Base-by-base conservation (phyloP, 768 basidiomycete genomes). In the Tulasnella sp. region DNA sequence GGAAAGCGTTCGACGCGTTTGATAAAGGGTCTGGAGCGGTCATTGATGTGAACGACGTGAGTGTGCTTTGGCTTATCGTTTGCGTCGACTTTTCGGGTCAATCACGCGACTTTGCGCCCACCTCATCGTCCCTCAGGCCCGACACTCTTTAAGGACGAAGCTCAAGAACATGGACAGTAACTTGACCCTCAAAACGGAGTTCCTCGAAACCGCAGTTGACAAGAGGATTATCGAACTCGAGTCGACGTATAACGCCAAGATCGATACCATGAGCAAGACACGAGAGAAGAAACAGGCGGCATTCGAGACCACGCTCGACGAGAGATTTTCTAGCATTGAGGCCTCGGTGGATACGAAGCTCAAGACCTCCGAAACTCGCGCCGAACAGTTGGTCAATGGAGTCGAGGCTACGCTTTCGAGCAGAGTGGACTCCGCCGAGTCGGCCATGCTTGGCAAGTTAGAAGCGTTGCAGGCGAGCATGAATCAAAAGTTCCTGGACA, bases 121-220 rank as follows among this genome's bases (percentile, higher is more conserved):
- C 32, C 61, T 67, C 32, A 35, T 67, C 16, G 10, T 67, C 29
- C 32, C 10, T 0, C 32, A 67, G 61, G 29, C 32, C 5, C 61
- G 61, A 35, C 61, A 67, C 35, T 67, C 29, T 67, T 35, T 67
- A 32, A 26, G 32, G 15, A 67, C 61, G 11, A 67, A 67, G 61
- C 61, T 67, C 29, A 67, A 67, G 61, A 67, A 67, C 32, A 67
- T 67, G 61, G 61, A 67, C 61, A 35, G 61, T 13, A 67, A 67
- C 61, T 16, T 67, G 26, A 67, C 61, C 61, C 23, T 67, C 23
- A 67, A 67, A 29, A 67, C 32, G 5, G 61, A 67, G 26, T 67
- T 35, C 61, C 61, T 67, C 61, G 61, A 67, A 67, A 67, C 61
- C 16, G 26, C 61, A 29, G 32, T 67, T 35, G 61, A 67, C 5